Percentiles rank a stretch among this genome's conserved stretches.
phyloP scores from a whole-genome alignment of 2,329 filamentous ascomycete genomes.

The Alternaria ventricosa region DNA sequence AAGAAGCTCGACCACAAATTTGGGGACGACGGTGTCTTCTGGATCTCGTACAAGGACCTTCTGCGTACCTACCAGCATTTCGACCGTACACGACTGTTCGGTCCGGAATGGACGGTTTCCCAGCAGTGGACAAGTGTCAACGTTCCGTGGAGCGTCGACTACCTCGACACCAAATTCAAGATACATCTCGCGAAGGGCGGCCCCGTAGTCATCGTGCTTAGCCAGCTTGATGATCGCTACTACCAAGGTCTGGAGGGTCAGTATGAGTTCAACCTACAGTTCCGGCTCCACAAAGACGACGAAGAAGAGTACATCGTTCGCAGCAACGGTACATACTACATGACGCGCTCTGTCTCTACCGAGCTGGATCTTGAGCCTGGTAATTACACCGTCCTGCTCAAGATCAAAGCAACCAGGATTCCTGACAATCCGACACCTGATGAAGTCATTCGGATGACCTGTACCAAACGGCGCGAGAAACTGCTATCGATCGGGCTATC shows the following conservation, averaged over 20 bases:
- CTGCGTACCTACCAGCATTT: constrained; percentile 65
- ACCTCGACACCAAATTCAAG: constrained; percentile 66
- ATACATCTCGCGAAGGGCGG: constrained; percentile 60
- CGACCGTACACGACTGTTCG: constrained; percentile 67
- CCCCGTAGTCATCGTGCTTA: constrained; percentile 64
- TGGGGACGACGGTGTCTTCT: constrained; percentile 74
- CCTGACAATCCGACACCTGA: constrained; percentile 63
- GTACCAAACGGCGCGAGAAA: constrained; percentile 72
- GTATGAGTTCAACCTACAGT: constrained; percentile 64
- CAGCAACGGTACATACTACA: constrained; percentile 63
- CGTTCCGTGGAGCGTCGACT: constrained; percentile 67
- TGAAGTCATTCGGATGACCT: constrained; percentile 70
- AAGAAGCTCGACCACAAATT: constrained; percentile 74
- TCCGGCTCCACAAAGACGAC: constrained; percentile 65
- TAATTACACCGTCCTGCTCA: constrained; percentile 76
- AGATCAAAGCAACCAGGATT: constrained; percentile 71
- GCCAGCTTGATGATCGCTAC: constrained; percentile 67
- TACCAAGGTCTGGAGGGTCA: constrained; percentile 64
- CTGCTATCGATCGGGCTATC: constrained; percentile 72
- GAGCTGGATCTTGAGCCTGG: constrained; percentile 78
- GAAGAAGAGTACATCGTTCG: constrained; percentile 66
- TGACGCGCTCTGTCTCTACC: constrained; percentile 77
- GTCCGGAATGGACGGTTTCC: constrained; percentile 65
- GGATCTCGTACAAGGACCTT: constrained; percentile 66
- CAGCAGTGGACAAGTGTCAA: constrained; percentile 67